Evolutionary conservation across 2,329 filamentous ascomycete species (phyloP), one percentile per base, ranked within the genome.

Genomic region (Sporothrix sp.): DNA sequence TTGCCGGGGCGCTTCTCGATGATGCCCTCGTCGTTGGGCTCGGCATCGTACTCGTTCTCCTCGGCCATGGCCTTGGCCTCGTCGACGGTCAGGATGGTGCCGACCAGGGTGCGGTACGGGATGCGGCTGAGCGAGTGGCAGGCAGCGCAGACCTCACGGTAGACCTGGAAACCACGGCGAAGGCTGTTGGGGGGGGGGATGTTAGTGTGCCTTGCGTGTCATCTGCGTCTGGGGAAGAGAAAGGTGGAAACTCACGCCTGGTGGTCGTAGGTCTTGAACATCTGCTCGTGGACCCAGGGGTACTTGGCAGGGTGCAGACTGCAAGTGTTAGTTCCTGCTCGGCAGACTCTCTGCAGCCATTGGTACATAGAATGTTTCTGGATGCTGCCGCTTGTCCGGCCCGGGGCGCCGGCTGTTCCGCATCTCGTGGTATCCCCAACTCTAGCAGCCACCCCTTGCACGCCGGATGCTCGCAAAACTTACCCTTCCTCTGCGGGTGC

Each of bases 1-100:
- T 98, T 98, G 76, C 93, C 93, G 59, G 91, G 87, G 62, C 93
- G 89, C 82, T 97, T 95, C 78, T 95, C 87, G 67, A 97, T 96
- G 62, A 96, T 88, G 61, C 93, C 93, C 78, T 96, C 79, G 66
- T 97, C 88, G 73, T 98, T 95, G 67, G 93, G 93, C 76, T 98
- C 93, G 65, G 82, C 87, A 66, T 96, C 91, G 76, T 96, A 98
- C 74, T 98, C 93, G 74, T 95, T 87, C 78, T 95, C 90, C 72
- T 98, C 93, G 61, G 93, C 93, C 68, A 97, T 76, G 42, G 79
- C 87, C 81, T 97, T 98, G 76, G 88, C 93, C 78, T 98, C 93
- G 65, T 97, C 90, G 66, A 95, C 88, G 53, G 93, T 98, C 79
- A 96, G 81, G 69, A 95, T 78, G 59, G 81, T 81, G 68, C 93